A percentile compares a stretch with the other conserved stretches of the same genome.
Conservation (phyloP, 1,284 basidiomycete genomes). For the Boletus semigastroideus region DNA sequence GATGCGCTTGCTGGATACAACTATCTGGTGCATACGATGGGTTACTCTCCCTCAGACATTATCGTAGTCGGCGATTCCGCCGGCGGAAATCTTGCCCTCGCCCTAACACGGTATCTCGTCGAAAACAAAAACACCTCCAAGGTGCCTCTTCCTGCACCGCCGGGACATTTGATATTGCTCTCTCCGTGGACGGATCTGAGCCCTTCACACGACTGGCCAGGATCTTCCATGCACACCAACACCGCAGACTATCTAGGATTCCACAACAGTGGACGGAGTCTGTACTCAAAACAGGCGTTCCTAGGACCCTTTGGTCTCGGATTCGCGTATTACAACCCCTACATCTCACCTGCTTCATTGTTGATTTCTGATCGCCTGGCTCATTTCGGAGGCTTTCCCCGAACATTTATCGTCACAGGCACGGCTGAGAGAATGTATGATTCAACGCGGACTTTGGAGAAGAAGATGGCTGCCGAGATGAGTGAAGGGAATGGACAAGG, state of each 20-base stretch:
- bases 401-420: conserved; percentile 36
- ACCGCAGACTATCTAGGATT: conserved; percentile 20
- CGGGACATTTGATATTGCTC: conserved; percentile 42
- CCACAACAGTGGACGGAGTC: conserved; percentile 2
- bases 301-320: conserved; percentile 20
- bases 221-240: conserved; percentile 27
- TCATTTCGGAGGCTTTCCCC: conserved; percentile 36
- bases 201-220: conserved; percentile 23
- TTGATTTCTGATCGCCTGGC: conserved; percentile 2
- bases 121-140: conserved; percentile 18
- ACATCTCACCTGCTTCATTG: conserved; percentile 19
- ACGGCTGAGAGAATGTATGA: conserved; percentile 36
- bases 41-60: conserved; percentile 47
- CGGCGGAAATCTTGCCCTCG: conserved; percentile 56
- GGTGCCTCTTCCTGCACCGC: conserved; percentile 33
- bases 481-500: conserved; percentile 35
- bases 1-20: conserved; percentile 54
- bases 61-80: conserved; percentile 59
- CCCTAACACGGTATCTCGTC: conserved; percentile 42
- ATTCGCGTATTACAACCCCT: conserved; percentile 10
- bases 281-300: conserved; percentile 15
- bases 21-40: conserved; percentile 44
- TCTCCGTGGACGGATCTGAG: conserved; percentile 47
- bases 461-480: conserved; percentile 40
- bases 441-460: conserved; percentile 28